Evolutionary conservation across 2,329 filamentous ascomycete genomes (phyloP).

Genomic region (Phaeoacremonium minimum): DNA sequence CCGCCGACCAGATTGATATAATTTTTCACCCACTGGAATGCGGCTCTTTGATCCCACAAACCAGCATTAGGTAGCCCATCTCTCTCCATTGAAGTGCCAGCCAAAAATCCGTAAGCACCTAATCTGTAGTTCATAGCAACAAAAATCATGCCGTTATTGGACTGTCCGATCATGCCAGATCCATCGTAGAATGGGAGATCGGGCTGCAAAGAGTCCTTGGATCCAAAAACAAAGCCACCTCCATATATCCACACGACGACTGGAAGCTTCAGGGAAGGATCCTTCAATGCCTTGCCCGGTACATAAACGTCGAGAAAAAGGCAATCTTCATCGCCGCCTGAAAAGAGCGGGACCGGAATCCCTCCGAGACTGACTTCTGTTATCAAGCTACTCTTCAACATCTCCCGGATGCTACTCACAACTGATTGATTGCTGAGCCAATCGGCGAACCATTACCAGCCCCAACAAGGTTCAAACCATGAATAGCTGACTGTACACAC

Average conservation of each 20-base stretch:
- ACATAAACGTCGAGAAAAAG: slow-evolving; percentile 46
- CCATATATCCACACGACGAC: slow-evolving; percentile 42
- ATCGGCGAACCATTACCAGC: slow-evolving; percentile 24
- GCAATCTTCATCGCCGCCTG: slow-evolving; percentile 35
- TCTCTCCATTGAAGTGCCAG: slow-evolving; percentile 20
- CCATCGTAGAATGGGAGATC: slow-evolving; percentile 32
- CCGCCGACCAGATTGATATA: slow-evolving; percentile 35
- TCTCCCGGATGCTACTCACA: slow-evolving; percentile 14
- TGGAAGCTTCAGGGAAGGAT: slow-evolving; percentile 29
- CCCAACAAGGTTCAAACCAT: slow-evolving; percentile 23
- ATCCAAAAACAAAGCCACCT: slow-evolving; percentile 37
- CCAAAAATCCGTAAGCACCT: slow-evolving; percentile 42
- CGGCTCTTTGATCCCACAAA: slow-evolving; percentile 28
- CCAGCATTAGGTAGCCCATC: slow-evolving; percentile 32
- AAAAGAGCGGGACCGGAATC: slow-evolving; percentile 23
- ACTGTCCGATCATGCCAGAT: slow-evolving; percentile 24
- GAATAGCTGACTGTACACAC: slow-evolving; percentile 17
- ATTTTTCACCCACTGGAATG: slow-evolving; percentile 37
- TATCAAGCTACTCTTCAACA: slow-evolving; percentile 1
- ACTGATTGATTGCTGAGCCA: slow-evolving; percentile 25
- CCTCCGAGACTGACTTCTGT: slow-evolving; percentile 18
- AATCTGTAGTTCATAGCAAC: slow-evolving; percentile 44
- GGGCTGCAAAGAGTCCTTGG: slow-evolving; percentile 28
- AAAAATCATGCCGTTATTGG: slow-evolving; percentile 35
- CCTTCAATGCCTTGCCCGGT: slow-evolving; percentile 32